A percentile compares a stretch with the other conserved stretches of the same genome.
phyloP scores from a whole-genome alignment of 148 eudicot genomes.

The Nepenthes mirabilis region DNA sequence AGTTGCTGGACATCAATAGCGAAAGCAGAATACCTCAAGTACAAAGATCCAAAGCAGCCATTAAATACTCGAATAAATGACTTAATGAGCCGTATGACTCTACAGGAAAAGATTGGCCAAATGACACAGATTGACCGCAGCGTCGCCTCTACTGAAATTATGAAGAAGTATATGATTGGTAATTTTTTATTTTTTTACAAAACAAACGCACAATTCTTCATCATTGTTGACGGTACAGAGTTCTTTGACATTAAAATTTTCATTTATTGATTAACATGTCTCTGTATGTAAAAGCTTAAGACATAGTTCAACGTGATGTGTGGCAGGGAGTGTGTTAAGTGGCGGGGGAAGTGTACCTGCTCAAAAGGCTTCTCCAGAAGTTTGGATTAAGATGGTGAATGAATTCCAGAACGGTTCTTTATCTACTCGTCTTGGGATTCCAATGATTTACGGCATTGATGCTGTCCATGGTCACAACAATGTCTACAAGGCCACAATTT shows the following conservation, averaged over 20 bases:
- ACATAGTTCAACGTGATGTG: not conserved
- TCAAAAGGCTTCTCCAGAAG: conserved; percentile 42
- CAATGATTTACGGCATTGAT: conserved; percentile 52
- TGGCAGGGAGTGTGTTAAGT: conserved; percentile 65
- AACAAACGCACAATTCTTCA: too few species aligned
- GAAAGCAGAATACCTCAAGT: conserved; percentile 32
- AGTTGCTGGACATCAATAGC: conserved; percentile 7
- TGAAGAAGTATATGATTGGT: conserved; percentile 63
- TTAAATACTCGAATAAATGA: conserved; percentile 37
- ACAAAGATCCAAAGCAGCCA: conserved; percentile 64
- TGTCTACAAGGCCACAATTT: too few species aligned
- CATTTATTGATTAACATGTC: not conserved
- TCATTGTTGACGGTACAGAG: too few species aligned
- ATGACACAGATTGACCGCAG: conserved; percentile 65
- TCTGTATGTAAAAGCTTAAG: not conserved
- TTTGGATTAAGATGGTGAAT: conserved; percentile 75
- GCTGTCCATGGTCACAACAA: too few species aligned
- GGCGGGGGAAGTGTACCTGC: conserved; percentile 86
- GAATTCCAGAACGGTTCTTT: conserved; percentile 59
- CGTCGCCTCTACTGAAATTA: conserved; percentile 44
- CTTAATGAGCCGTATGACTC: conserved; percentile 46
- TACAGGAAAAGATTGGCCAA: conserved; percentile 70
- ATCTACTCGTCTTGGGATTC: conserved; percentile 69
- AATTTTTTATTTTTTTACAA: not conserved
- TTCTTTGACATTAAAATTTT: not conserved